A percentile compares a stretch with the other conserved stretches of the same genome.
Evolutionary conservation across 2,329 filamentous ascomycete genomes (phyloP).

Genomic region (Colletotrichum sp.): DNA sequence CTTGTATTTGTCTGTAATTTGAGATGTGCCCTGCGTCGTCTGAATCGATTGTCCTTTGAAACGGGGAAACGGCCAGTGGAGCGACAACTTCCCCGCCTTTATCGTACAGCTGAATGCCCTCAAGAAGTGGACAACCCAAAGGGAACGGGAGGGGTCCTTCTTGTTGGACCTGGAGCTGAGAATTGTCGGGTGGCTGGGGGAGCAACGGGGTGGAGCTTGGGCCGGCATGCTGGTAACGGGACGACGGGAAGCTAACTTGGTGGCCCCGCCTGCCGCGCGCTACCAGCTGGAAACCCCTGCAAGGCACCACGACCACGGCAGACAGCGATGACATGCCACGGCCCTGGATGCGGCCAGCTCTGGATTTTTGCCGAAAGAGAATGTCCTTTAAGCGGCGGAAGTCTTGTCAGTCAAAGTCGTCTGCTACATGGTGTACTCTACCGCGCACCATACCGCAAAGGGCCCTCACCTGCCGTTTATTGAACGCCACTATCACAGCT

Average conservation of each 20-base stretch:
- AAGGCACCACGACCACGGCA: neutral
- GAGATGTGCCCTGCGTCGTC: neutral
- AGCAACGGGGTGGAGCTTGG: neutral
- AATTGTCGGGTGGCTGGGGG: neutral
- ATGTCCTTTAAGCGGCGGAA: neutral
- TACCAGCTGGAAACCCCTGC: neutral
- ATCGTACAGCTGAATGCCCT: neutral
- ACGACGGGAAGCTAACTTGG: neutral
- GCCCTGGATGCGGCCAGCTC: neutral
- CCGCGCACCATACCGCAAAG: neutral
- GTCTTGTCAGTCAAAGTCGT: neutral
- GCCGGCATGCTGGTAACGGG: neutral
- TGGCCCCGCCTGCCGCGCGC: neutral
- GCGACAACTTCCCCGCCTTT: neutral
- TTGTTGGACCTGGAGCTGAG: neutral
- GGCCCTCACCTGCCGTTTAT: neutral
- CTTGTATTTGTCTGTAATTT: neutral
- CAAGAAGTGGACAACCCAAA: neutral
- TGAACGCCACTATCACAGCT: neutral
- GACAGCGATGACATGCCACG: neutral
- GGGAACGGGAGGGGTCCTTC: neutral
- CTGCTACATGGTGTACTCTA: neutral
- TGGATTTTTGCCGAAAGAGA: neutral
- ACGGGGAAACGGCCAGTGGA: neutral
- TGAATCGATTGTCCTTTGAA: neutral